Evolutionary conservation across 2,329 filamentous ascomycete species (phyloP), one percentile per base, ranked within the genome.

Genomic region (Diaporthe australafricana): DNA sequence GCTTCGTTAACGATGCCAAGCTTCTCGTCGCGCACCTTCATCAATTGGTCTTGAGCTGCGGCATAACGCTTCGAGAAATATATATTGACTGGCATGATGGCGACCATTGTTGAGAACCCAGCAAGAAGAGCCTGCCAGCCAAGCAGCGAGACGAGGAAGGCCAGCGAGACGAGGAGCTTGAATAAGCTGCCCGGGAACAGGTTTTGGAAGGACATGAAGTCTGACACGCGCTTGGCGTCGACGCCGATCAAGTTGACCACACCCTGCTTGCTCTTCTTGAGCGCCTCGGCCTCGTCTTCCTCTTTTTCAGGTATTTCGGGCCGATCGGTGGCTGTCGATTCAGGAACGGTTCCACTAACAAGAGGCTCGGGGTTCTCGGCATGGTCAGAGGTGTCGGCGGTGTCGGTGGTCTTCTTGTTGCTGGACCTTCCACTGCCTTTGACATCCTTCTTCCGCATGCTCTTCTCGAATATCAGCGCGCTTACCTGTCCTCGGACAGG

Each of bases 221-320:
- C 89, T 0, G 91, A 85, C 52, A 96, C 86, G 48, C 93, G 89
- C 74, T 90, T 89, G 9, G 89, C 85, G 79, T 96, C 93, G 14
- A 95, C 90, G n/a, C 92, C 93, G 56, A 95, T 91, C 45, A 95
- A 84, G 79, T 95, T 96, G 70, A 95, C 91, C 5, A 92, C 92
- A 70, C 88, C 91, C 80, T 96, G 93, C 73, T 80, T 91, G 88
- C 75, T 90, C 80, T 81, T 87, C 77, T 76, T 85, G 25, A 84
- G 76, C 32, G 85, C 69, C 77, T 84, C 78, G 77, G 81, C 75
- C 11, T 89, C 86, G n/a, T 87, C 84, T 38, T 88, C 85, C 4
- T 84, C 84, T 4, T 11, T 6, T 22, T 83, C 83, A 9, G 83
- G 80, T 14, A 74, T 77, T 27, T 83, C 80, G 5, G 80, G 79